Conservation (phyloP, 2,329 filamentous ascomycete genomes). For the Alternaria conjuncta region DNA sequence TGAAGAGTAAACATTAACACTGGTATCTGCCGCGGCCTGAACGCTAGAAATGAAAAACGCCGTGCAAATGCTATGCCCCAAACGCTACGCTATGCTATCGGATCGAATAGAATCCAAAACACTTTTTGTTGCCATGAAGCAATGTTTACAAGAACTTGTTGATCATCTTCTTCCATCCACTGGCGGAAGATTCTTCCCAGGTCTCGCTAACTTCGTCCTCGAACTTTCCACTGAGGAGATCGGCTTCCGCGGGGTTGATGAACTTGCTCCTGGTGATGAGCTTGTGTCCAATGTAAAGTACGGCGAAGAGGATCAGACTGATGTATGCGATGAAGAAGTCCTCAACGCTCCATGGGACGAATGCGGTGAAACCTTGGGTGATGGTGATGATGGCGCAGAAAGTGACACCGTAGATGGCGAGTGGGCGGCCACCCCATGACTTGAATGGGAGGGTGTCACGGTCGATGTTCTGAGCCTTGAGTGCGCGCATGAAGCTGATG, state of each 20-base stretch:
- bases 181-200: slow-evolving; percentile 43
- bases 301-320: slow-evolving; percentile 48
- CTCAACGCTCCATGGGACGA: slow-evolving; percentile 47
- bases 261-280: slow-evolving; percentile 46
- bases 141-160: slow-evolving; percentile 30
- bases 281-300: slow-evolving; percentile 68
- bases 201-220: slow-evolving; percentile 37
- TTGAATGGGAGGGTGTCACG: slow-evolving; percentile 49
- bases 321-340: slow-evolving; percentile 50
- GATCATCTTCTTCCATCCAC: slow-evolving; percentile 40
- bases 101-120: slow-evolving; percentile 12
- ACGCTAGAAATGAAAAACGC: slow-evolving; percentile 17
- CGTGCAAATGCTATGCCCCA: slow-evolving; percentile 26
- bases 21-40: slow-evolving; percentile 17
- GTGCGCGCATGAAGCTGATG: slow-evolving; percentile 46
- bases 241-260: slow-evolving; percentile 51
- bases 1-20: slow-evolving; percentile 19
- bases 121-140: slow-evolving; percentile 10
- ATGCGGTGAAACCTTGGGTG: slow-evolving; percentile 51
- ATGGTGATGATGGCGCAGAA: slow-evolving; percentile 51
- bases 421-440: slow-evolving; percentile 41
- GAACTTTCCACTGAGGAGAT: slow-evolving; percentile 51
- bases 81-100: slow-evolving; percentile 26
- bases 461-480: slow-evolving; percentile 46
- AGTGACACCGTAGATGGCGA: slow-evolving; percentile 47